Evolutionary conservation across 192 early-diverging fungal species (phyloP).

Genomic region (Oehlia diaphana): DNA sequence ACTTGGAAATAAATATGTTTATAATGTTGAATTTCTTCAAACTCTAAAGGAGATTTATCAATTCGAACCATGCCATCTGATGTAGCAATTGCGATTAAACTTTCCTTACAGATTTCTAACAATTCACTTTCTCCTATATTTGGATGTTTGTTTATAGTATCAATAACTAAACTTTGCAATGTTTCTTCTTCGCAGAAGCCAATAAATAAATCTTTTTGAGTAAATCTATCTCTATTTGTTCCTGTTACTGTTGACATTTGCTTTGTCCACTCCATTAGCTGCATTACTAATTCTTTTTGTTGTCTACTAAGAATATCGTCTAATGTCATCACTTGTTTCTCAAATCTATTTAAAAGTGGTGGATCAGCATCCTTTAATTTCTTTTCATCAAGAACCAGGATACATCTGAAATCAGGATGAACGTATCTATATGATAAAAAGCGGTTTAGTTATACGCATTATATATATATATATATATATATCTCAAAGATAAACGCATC

Average conservation of each 20-base stretch:
- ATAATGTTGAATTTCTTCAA: conserved; percentile 14
- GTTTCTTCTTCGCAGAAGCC: conserved; percentile 30
- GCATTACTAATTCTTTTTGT: neutral
- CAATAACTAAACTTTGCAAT: conserved; percentile 29
- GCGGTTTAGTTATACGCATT: too few species aligned
- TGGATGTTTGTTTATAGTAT: neutral
- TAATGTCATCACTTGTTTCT: conserved; percentile 26
- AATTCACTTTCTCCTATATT: neutral
- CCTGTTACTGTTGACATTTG: neutral
- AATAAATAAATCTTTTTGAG: conserved; percentile 25
- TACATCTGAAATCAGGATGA: conserved; percentile 22
- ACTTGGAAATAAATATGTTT: conserved; percentile 16
- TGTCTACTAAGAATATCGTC: conserved; percentile 11
- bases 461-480: too few species aligned
- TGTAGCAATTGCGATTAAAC: conserved; percentile 15
- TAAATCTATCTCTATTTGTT: neutral
- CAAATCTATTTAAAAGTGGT: conserved; percentile 30
- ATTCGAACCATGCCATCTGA: conserved; percentile 27
- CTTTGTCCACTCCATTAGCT: neutral
- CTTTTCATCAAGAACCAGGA: conserved; percentile 31
- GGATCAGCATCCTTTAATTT: conserved; percentile 24
- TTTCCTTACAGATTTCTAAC: conserved; percentile 8
- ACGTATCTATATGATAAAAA: conserved; percentile 17
- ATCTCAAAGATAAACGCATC: neutral
- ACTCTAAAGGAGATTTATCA: neutral